Base-by-base conservation (phyloP, 352 stramenopile genomes). In the Phytopythium aichiense region DNA sequence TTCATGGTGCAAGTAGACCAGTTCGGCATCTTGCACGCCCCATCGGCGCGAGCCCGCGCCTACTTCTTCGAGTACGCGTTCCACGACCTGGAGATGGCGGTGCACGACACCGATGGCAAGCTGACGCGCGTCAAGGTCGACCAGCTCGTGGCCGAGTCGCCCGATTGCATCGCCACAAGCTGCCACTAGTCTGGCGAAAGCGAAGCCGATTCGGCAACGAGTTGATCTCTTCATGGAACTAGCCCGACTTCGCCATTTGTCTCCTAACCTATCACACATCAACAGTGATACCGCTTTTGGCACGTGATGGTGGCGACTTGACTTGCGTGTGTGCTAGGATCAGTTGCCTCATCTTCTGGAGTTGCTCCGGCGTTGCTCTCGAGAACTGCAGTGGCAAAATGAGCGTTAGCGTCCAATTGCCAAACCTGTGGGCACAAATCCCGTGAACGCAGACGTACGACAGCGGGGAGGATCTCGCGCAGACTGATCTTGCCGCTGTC, bases 41-140 rank as follows among this genome's bases (percentile, higher is more conserved):
- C 88, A 1, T 95, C 93, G 63, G 91, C 88, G 9, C 74, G 77
- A 28, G 91, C 81, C 20, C 79, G 91, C 23, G 82, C 87, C 13
- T 96, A 94, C 69, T 79, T 97, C 55, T 87, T 74, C 54, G 91
- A 97, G 68, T 82, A 90, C 61, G 81, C 76, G 35, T 84, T 79
- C 66, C 40, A 73, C 3, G 68, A 77, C 15, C 63, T 82, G 30
- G 50, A 65, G 1, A 63, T 82, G 33, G 48, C 81, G 37, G 71
- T 87, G 12, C 74, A 87, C 52, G 74, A 87, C 15, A 28, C 37
- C 16, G 22, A 37, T 2, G 72, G 69, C 2, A 46, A 62, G 22
- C 71, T 87, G 22, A 62, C 73, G 1, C 74, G 70, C 23, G 72
- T 82, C 7, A 61, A 61, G 8, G 71, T 79, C n/a, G 61, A 65